Conservation (phyloP, 371 early-diverging fungal genomes). For the Lichtheimia corymbifera region DNA sequence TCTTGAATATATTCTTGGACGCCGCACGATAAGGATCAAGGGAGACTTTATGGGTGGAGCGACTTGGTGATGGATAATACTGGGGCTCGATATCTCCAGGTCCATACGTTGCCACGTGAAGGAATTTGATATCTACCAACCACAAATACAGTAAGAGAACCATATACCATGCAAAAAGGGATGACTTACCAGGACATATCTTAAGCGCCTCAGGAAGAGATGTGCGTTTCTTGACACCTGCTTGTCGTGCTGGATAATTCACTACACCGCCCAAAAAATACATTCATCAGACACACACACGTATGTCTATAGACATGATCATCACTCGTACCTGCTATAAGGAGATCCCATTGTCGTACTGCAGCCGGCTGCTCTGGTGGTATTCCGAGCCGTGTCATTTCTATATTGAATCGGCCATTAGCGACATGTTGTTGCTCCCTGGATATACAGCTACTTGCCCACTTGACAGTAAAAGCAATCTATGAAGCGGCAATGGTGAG, state of each 20-base stretch:
- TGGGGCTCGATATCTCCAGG: constrained; percentile 61
- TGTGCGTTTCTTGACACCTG: constrained; percentile 49
- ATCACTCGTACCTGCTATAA: constrained; percentile 75
- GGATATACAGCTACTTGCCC: constrained; percentile 43
- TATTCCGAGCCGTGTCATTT: constrained; percentile 74
- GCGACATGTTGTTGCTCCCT: too few relatives aligned
- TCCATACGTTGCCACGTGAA: constrained; percentile 87
- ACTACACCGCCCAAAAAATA: constrained; percentile 23
- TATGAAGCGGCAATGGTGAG: constrained; percentile 18
- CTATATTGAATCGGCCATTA: constrained; percentile 30
- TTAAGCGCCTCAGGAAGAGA: constrained; percentile 60
- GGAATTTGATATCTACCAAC: constrained; percentile 63
- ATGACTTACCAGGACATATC: constrained; percentile 61
- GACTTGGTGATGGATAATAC: constrained; percentile 72
- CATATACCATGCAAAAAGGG: background rate
- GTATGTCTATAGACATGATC: constrained; percentile 21
- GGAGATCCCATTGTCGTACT: constrained; percentile 89
- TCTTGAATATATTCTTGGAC: constrained; percentile 68
- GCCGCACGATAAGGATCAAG: constrained; percentile 82
- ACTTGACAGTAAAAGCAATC: constrained; percentile 83
- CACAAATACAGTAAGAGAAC: background rate
- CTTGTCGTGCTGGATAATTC: constrained; percentile 61
- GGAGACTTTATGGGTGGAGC: constrained; percentile 86
- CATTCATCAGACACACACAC: background rate
- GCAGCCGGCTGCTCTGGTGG: constrained; percentile 72